phyloP scores from a whole-genome alignment of 1,284 basidiomycete genomes.

The Sanghuangporus sanghuang region DNA sequence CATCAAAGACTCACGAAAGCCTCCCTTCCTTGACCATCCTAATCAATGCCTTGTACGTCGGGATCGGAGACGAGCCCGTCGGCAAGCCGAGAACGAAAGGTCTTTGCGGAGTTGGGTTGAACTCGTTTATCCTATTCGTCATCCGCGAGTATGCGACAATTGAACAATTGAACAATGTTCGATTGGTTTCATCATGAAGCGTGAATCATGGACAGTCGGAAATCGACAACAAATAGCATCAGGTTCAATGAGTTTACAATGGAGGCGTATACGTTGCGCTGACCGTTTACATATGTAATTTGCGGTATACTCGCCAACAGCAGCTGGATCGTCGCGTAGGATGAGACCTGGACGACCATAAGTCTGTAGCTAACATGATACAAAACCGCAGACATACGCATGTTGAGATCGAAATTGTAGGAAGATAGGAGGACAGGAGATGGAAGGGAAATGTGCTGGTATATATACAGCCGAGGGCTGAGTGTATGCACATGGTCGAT shows the following conservation, averaged over 20 bases:
- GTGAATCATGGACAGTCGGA: neutral
- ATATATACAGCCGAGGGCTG: too few relatives aligned
- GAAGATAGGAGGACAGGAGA: too few relatives aligned
- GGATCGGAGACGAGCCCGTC: conserved; percentile 83
- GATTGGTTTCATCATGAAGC: neutral
- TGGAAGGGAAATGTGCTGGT: too few relatives aligned
- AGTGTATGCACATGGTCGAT: too few relatives aligned
- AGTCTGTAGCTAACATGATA: neutral
- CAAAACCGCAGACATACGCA: neutral
- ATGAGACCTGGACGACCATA: conserved; percentile 48
- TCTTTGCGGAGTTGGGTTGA: conserved; percentile 61
- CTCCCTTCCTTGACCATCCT: conserved; percentile 71
- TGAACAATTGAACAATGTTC: neutral
- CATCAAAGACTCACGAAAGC: conserved; percentile 52
- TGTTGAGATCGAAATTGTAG: too few relatives aligned
- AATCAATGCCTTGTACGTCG: conserved; percentile 82
- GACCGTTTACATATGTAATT: conserved; percentile 79
- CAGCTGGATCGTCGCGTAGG: conserved; percentile 68
- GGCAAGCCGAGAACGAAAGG: conserved; percentile 86
- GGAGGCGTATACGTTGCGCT: conserved; percentile 21
- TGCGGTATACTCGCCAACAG: conserved; percentile 72
- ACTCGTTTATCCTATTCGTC: conserved; percentile 62
- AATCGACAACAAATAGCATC: neutral
- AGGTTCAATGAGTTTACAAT: neutral
- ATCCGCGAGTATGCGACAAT: neutral